Evolutionary conservation across 1,284 basidiomycete genomes (phyloP), one percentile per base, ranked within the genome.

Genomic region (Ceraceosorus guamensis): DNA sequence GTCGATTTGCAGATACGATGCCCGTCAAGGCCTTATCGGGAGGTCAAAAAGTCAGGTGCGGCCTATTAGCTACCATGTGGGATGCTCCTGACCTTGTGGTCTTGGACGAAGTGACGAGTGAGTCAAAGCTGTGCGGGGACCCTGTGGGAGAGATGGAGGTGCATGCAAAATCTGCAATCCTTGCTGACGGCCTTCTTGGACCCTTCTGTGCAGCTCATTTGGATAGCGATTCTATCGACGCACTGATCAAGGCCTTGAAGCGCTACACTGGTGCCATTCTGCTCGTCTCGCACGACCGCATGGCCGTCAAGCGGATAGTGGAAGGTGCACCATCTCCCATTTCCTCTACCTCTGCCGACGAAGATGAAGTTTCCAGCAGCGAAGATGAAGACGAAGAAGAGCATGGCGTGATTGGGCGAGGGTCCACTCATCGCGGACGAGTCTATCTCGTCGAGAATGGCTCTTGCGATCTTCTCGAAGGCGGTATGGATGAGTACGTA

Each of bases 231-330:
- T 85, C 84, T 0, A 83, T 87, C 49, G 77, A 81, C 52, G 83
- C 83, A 0, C 77, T 87, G 2, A 81, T 83, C 0, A 75, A 79
- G 7, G 82, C 83, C 4, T 77, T 87, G 24, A 79, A 79, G 48
- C 73, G 71, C 13, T 87, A 81, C 66, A 76, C 77, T 30, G 85
- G 86, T 3, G 84, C 81, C 0, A 71, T 87, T 33, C 75, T 87
- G 8, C 77, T 87, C 8, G 81, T 87, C 53, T 85, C 83, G 35
- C 86, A 88, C 71, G 86, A 87, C 69, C 79, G 85, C 59, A 80
- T 70, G 45, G 76, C 68, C 5, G 57, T 62, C 14, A 70, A 64
- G 55, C 41, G 58, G 8, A 62, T 68, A 47, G 57, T 68, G 34
- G 61, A 67, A 45, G 43, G 52, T 16, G 39, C 10, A 16, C 24